phyloP scores from a whole-genome alignment of 192 early-diverging fungal genomes.

The Coemansia sp. region DNA sequence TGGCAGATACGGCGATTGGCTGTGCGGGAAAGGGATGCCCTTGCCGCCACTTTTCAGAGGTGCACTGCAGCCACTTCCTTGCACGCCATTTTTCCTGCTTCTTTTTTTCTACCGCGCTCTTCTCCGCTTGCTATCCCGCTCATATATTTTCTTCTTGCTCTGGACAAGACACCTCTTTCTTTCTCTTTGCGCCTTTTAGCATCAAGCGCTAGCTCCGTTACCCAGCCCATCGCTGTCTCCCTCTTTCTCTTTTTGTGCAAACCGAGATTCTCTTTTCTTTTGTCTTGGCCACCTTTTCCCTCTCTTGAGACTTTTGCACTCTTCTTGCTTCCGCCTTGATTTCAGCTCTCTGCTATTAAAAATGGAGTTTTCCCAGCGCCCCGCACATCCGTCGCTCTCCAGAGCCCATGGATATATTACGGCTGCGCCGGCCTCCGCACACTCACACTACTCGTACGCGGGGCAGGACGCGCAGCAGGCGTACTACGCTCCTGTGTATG shows the following conservation, averaged over 20 bases:
- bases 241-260: neutral
- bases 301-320: neutral
- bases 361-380: conserved; percentile 55
- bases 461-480: conserved; percentile 15
- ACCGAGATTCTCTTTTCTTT: neutral
- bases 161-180: too few relatives aligned
- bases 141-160: neutral
- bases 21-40: neutral
- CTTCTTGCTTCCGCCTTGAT: neutral
- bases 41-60: neutral
- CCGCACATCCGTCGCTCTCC: conserved; percentile 34
- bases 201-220: too few relatives aligned
- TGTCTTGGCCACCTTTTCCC: neutral
- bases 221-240: neutral
- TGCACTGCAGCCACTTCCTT: neutral
- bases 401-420: conserved; percentile 29
- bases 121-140: conserved; percentile 1
- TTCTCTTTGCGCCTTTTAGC: too few relatives aligned
- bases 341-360: neutral
- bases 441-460: conserved; percentile 33
- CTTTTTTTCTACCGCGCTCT: conserved; percentile 1
- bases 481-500: conserved; percentile 12
- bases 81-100: neutral
- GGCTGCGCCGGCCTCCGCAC: conserved; percentile 14
- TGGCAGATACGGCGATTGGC: conserved; percentile 1